Evolutionary conservation across 2,329 filamentous ascomycete genomes (phyloP).

Genomic region (Cladophialophora immunda): DNA sequence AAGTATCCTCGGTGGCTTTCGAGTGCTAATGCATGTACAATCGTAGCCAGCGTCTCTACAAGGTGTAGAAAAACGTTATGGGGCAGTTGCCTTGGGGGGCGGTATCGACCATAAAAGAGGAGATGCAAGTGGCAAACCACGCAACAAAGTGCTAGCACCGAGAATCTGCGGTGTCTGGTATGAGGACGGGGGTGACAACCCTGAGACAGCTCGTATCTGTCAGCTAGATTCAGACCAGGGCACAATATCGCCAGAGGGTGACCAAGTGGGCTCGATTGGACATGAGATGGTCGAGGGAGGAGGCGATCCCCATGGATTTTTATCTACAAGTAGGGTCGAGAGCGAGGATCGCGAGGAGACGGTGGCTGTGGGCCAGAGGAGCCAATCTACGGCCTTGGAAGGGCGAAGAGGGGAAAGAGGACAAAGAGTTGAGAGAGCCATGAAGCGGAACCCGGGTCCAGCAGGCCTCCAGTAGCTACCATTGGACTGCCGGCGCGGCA

Average conservation of each 20-base stretch:
- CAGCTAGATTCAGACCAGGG: background rate
- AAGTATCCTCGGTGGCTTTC: background rate
- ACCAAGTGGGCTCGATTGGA: constrained; percentile 9
- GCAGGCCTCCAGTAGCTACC: background rate
- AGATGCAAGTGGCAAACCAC: constrained; percentile 2
- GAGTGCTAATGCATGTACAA: background rate
- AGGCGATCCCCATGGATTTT: constrained; percentile 11
- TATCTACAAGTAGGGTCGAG: constrained; percentile 3
- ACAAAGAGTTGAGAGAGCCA: background rate
- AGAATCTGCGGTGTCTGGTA: background rate
- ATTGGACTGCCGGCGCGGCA: background rate
- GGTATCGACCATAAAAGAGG: constrained; percentile 1
- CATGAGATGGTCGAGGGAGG: constrained; percentile 6
- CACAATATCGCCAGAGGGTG: background rate
- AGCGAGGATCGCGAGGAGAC: constrained; percentile 2
- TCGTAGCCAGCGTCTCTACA: background rate
- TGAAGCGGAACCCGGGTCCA: background rate
- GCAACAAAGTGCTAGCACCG: background rate
- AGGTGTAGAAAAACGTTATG: background rate
- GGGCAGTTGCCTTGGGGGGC: background rate
- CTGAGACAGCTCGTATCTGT: constrained; percentile 3
- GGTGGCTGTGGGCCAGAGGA: constrained; percentile 8
- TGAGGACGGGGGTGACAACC: background rate
- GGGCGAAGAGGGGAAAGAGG: background rate
- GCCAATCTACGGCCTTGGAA: background rate